These are phyloP conservation scores for Diaporthe ilicicola DNA, from an alignment of 2,329 filamentous ascomycete species.

Conservation along the genomic window DNA sequence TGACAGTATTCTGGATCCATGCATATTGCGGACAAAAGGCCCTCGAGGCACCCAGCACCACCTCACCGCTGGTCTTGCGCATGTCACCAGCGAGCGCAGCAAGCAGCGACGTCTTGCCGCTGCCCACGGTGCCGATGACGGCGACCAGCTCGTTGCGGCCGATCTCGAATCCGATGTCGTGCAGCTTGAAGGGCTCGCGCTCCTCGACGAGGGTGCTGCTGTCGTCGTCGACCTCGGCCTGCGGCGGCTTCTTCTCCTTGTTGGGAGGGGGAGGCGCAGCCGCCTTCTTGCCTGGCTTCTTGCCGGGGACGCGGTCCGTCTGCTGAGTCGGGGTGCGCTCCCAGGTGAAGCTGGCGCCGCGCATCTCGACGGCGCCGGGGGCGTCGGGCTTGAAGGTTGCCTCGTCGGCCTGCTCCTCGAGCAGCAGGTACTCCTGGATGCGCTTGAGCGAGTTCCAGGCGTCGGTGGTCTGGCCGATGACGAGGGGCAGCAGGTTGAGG, in stretches of 20 bases:
- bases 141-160: slow-evolving; percentile 81
- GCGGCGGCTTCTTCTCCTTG: slow-evolving; percentile 40
- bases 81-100: slow-evolving; percentile 93
- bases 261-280: too few relatives aligned
- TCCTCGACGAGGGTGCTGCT: slow-evolving; percentile 64
- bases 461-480: slow-evolving; percentile 90
- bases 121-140: slow-evolving; percentile 89
- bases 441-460: slow-evolving; percentile 85
- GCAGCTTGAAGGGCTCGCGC: slow-evolving; percentile 76
- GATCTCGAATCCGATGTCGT: slow-evolving; percentile 72
- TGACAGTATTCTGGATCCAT: slow-evolving; percentile 88
- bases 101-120: slow-evolving; percentile 89
- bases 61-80: slow-evolving; percentile 79
- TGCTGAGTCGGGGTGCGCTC: slow-evolving; percentile 61
- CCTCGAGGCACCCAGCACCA: slow-evolving; percentile 79
- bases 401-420: slow-evolving; percentile 84
- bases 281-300: slow-evolving; percentile 50
- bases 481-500: slow-evolving; percentile 85
- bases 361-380: slow-evolving; percentile 76
- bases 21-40: slow-evolving; percentile 97
- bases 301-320: slow-evolving; percentile 42
- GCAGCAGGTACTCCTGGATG: slow-evolving; percentile 86
- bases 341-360: slow-evolving; percentile 85
- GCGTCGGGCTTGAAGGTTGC: slow-evolving; percentile 63
- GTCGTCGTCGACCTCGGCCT: slow-evolving; percentile 47